A percentile compares a stretch with the other conserved stretches of the same genome.
These are phyloP conservation scores for Botrytis elliptica DNA, from an alignment of 2,329 filamentous ascomycete genomes.

Conservation along the genomic window DNA sequence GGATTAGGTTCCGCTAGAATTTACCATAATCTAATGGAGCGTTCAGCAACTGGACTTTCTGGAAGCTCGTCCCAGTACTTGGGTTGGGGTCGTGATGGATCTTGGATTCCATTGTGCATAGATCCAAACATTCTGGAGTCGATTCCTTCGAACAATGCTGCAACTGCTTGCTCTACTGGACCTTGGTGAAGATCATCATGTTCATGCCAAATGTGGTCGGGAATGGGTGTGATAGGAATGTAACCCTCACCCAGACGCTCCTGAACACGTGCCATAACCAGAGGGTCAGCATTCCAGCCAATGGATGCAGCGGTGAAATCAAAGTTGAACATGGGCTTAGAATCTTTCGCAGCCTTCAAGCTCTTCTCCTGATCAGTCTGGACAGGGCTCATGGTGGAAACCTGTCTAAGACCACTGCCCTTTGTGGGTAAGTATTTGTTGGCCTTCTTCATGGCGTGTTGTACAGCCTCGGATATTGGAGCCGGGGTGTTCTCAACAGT, in stretches of 20 bases:
- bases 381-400: slow-evolving; percentile 24
- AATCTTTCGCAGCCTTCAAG: not conserved
- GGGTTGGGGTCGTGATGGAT: not conserved
- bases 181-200: not conserved
- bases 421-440: slow-evolving; percentile 23
- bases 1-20: not conserved
- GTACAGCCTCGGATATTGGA: slow-evolving; percentile 9
- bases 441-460: slow-evolving; percentile 12
- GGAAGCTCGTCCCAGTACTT: not conserved
- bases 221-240: slow-evolving; percentile 13
- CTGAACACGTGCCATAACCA: not conserved
- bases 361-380: slow-evolving; percentile 14
- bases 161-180: not conserved
- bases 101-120: not conserved
- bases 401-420: slow-evolving; percentile 23
- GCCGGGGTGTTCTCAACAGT: slow-evolving; percentile 1
- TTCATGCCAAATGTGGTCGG: slow-evolving; percentile 6
- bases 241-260: not conserved
- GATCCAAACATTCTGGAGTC: slow-evolving; percentile 2
- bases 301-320: not conserved
- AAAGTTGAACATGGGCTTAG: not conserved
- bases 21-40: slow-evolving; percentile 1
- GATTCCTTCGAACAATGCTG: not conserved
- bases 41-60: not conserved
- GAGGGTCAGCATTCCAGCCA: not conserved